phyloP scores from a whole-genome alignment of 2,329 filamentous ascomycete genomes.

The Emergomyces pasteurianus region DNA sequence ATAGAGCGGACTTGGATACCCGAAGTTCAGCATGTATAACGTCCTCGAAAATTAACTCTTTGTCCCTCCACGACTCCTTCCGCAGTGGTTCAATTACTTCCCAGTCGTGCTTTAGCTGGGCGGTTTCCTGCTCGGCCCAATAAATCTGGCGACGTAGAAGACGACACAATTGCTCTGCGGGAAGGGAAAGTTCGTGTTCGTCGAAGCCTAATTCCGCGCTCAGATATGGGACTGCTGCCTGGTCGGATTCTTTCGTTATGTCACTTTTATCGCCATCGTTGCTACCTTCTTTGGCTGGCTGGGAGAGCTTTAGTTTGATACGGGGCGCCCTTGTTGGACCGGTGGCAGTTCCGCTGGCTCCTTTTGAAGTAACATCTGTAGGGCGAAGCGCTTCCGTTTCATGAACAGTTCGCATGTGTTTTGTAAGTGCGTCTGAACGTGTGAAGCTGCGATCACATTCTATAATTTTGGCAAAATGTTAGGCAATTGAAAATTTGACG shows the following conservation, averaged over 20 bases:
- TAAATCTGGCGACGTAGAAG: slow-evolving; percentile 36
- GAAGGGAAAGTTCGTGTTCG: slow-evolving; percentile 31
- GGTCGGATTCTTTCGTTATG: slow-evolving; percentile 22
- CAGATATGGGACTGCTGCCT: slow-evolving; percentile 24
- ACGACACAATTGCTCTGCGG: slow-evolving; percentile 32
- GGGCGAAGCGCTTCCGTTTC: slow-evolving; percentile 89
- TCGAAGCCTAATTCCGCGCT: slow-evolving; percentile 32
- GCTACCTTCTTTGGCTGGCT: slow-evolving; percentile 22
- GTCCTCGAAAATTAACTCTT: slow-evolving; percentile 33
- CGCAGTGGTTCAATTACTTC: slow-evolving; percentile 25
- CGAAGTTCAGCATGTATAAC: slow-evolving; percentile 31
- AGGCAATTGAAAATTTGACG: background rate
- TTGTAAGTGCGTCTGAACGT: slow-evolving; percentile 84
- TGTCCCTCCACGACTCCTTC: slow-evolving; percentile 30
- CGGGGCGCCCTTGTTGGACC: slow-evolving; percentile 26
- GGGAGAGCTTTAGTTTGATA: slow-evolving; percentile 31
- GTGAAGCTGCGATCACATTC: slow-evolving; percentile 98
- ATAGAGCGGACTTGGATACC: slow-evolving; percentile 19
- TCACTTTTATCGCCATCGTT: slow-evolving; percentile 13
- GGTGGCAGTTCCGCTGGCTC: slow-evolving; percentile 16
- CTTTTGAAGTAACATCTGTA: slow-evolving; percentile 34
- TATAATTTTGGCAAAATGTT: slow-evolving; percentile 24
- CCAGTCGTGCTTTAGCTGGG: slow-evolving; percentile 29
- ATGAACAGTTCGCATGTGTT: slow-evolving; percentile 98
- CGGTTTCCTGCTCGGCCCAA: slow-evolving; percentile 36